Evolutionary conservation across 345 rosid genomes (phyloP).

Genomic region (Cardamine occulta): DNA sequence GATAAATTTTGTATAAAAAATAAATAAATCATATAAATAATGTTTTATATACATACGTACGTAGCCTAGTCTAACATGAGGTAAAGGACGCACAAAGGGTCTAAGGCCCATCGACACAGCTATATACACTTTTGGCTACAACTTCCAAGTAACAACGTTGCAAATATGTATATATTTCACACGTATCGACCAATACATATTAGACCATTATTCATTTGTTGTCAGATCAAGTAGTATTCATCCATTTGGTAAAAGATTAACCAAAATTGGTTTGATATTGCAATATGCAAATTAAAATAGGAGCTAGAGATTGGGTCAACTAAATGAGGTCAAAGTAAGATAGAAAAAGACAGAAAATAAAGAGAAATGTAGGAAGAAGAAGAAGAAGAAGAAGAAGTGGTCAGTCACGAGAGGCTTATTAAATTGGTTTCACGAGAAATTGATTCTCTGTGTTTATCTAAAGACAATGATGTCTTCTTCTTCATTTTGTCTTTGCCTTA

Average conservation of each 20-base stretch:
- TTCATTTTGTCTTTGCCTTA: conserved; percentile 38
- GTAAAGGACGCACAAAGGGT: background rate
- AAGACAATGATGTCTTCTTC: conserved; percentile 33
- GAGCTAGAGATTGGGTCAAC: conserved; percentile 24
- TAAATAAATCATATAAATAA: background rate
- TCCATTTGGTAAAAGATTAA: background rate
- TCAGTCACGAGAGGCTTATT: conserved; percentile 42
- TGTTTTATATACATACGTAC: background rate
- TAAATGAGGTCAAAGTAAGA: conserved; percentile 38
- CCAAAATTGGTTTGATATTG: background rate
- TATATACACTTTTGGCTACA: background rate
- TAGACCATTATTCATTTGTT: conserved; percentile 7
- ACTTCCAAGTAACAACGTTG: conserved; percentile 12
- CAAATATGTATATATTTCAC: background rate
- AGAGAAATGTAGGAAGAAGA: conserved; percentile 23
- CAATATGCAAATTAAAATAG: background rate
- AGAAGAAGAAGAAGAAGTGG: conserved; percentile 38
- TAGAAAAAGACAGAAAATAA: conserved; percentile 34
- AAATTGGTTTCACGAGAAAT: conserved; percentile 39
- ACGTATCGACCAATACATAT: background rate
- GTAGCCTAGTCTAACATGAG: conserved; percentile 16
- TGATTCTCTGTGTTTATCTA: conserved; percentile 35
- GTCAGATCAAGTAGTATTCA: conserved; percentile 10
- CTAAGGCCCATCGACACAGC: background rate
- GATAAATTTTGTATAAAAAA: too few relatives aligned